Percentiles rank a stretch among this genome's conserved stretches.
Evolutionary conservation across 192 early-diverging fungal genomes (phyloP).

Genomic region (Bifiguratus adelaidae): DNA sequence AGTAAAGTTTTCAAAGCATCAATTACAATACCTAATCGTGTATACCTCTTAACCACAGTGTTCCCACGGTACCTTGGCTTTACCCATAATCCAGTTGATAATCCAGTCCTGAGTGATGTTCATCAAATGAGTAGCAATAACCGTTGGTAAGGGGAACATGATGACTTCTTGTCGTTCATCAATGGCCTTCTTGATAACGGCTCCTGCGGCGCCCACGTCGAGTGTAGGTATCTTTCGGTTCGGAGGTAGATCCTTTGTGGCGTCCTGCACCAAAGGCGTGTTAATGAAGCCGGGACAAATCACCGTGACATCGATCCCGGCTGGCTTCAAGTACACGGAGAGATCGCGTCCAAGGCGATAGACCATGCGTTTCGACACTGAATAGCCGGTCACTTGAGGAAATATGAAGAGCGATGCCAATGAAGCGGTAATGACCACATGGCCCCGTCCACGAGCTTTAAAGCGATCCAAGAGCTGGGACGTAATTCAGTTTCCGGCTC

Average conservation of each 20-base stretch:
- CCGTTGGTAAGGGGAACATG: constrained; percentile 4
- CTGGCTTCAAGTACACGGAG: background rate
- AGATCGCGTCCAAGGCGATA: constrained; percentile 9
- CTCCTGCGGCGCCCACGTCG: background rate
- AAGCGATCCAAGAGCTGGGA: constrained; percentile 5
- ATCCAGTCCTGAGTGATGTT: constrained; percentile 5
- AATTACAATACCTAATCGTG: background rate
- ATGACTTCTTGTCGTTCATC: constrained; percentile 6
- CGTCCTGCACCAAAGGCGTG: background rate
- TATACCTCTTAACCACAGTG: background rate
- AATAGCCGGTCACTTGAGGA: constrained; percentile 1
- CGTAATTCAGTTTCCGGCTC: too few relatives aligned
- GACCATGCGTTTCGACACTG: constrained; percentile 7
- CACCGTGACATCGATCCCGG: constrained; percentile 1
- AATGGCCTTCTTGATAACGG: background rate
- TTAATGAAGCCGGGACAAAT: constrained; percentile 6
- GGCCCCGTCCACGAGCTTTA: constrained; percentile 1
- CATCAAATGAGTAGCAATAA: background rate
- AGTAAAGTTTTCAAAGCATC: background rate
- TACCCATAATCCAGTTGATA: constrained; percentile 1
- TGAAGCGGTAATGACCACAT: constrained; percentile 7
- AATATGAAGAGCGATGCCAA: constrained; percentile 3
- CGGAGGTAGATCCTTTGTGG: background rate
- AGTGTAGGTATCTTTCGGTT: background rate
- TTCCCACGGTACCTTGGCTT: background rate